A percentile compares a stretch with the other conserved stretches of the same genome.
Evolutionary conservation across 169 alveolate species (phyloP).

Genomic region (Miamiensis avidus): DNA sequence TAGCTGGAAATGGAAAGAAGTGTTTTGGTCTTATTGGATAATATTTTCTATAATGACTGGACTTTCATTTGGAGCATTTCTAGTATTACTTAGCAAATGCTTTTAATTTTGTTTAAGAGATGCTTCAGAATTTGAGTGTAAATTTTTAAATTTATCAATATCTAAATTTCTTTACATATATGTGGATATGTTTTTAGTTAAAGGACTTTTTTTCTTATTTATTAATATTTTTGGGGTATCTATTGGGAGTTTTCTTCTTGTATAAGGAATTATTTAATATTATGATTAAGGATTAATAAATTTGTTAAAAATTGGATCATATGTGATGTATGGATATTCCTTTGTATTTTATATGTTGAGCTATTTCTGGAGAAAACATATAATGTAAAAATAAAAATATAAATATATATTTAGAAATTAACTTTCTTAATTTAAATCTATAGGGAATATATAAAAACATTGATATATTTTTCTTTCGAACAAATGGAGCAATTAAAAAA

Average conservation of each 20-base stretch:
- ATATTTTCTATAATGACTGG: constrained; percentile 9
- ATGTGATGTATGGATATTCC: no score
- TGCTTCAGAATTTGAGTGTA: background rate
- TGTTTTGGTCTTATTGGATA: constrained; percentile 25
- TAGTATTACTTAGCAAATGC: constrained; percentile 16
- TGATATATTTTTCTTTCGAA: no score
- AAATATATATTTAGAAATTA: no score
- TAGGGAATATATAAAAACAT: no score
- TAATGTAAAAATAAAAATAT: no score
- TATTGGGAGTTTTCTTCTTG: background rate
- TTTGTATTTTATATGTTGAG: no score
- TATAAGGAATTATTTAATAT: background rate
- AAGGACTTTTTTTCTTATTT: constrained; percentile 8
- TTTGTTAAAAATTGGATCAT: no score
- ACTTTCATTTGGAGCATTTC: background rate
- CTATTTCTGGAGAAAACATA: no score
- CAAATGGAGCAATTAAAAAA: no score
- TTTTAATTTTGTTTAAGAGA: constrained; percentile 4
- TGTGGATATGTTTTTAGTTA: background rate
- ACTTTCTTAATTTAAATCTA: no score
- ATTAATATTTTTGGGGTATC: background rate
- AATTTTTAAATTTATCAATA: background rate
- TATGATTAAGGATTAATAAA: no score
- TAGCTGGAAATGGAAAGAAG: constrained; percentile 10
- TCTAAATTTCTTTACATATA: background rate